These are phyloP conservation scores for Aspergillus sp. DNA, from an alignment of 2,329 filamentous ascomycete genomes.

Conservation along the genomic window DNA sequence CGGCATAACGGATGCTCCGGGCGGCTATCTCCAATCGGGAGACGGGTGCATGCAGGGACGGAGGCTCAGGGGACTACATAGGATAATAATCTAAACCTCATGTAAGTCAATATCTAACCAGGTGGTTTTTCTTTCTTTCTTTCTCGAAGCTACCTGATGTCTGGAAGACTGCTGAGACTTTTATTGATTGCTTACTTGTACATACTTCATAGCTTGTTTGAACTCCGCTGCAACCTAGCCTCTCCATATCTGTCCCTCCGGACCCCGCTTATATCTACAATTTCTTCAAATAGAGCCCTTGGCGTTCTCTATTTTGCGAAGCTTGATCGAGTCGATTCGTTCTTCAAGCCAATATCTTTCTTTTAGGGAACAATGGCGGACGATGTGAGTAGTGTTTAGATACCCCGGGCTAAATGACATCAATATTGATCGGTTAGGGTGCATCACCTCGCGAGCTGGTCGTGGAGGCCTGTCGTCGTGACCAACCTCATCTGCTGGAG, in stretches of 20 bases:
- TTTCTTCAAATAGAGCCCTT: not conserved
- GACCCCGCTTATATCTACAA: slow-evolving; percentile 11
- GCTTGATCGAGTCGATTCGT: not conserved
- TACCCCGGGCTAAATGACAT: slow-evolving; percentile 1
- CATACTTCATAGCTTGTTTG: too few species aligned
- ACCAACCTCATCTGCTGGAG: slow-evolving; percentile 80
- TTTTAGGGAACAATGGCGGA: slow-evolving; percentile 33
- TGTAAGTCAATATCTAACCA: too few species aligned
- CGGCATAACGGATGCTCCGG: slow-evolving; percentile 17
- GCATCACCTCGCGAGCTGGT: slow-evolving; percentile 80
- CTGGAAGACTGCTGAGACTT: too few species aligned
- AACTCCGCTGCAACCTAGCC: too few species aligned
- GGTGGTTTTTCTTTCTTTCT: too few species aligned
- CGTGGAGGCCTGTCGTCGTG: slow-evolving; percentile 86
- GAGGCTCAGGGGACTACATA: slow-evolving; percentile 12
- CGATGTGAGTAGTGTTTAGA: slow-evolving; percentile 29
- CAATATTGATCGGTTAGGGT: slow-evolving; percentile 52
- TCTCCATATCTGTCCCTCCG: not conserved
- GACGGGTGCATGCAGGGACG: slow-evolving; percentile 13
- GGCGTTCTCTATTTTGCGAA: not conserved
- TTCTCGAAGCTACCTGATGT: too few species aligned
- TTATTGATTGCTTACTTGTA: too few species aligned
- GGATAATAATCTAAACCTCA: too few species aligned
- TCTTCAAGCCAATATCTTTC: too few species aligned
- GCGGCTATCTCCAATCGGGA: slow-evolving; percentile 15